Conservation (phyloP, 768 basidiomycete species). For the Pholiota conissans region DNA sequence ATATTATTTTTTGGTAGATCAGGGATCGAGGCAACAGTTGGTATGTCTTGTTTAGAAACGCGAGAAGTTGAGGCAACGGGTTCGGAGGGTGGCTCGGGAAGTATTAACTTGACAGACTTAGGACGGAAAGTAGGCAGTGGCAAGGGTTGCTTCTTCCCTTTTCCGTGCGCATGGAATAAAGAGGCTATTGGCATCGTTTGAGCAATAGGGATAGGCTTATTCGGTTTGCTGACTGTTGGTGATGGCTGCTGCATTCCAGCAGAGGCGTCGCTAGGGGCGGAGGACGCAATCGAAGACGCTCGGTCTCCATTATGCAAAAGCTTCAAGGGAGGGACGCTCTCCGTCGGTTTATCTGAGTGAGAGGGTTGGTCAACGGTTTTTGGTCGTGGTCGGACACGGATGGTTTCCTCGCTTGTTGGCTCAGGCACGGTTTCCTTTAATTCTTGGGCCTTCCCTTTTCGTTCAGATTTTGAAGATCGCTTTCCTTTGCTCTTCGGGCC, state of each 20-base stretch:
- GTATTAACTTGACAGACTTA: not conserved
- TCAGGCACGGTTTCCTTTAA: constrained; percentile 4
- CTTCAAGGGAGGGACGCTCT: constrained; percentile 11
- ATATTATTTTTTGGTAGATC: constrained; percentile 1
- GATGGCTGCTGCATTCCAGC: constrained; percentile 24
- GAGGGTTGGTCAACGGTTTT: constrained; percentile 22
- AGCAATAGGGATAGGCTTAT: constrained; percentile 14
- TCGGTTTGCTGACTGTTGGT: constrained; percentile 29
- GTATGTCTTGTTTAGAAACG: not conserved
- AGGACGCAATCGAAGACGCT: constrained; percentile 52
- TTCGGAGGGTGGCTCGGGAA: not conserved
- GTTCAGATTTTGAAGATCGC: constrained; percentile 8
- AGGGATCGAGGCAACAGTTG: constrained; percentile 9
- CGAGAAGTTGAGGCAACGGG: constrained; percentile 8
- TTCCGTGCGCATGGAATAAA: constrained; percentile 39
- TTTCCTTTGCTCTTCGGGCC: constrained; percentile 13
- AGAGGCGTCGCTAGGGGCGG: constrained; percentile 25
- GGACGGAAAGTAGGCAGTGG: constrained; percentile 8
- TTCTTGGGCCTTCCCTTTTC: constrained; percentile 13
- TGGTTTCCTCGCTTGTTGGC: constrained; percentile 15
- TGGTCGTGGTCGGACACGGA: constrained; percentile 23
- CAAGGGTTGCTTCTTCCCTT: constrained; percentile 14
- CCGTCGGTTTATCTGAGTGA: not conserved
- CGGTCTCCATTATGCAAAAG: constrained; percentile 39
- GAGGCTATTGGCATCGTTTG: constrained; percentile 24